Conservation (phyloP, 2,329 filamentous ascomycete species). For the Arthrobotrys conoides region DNA sequence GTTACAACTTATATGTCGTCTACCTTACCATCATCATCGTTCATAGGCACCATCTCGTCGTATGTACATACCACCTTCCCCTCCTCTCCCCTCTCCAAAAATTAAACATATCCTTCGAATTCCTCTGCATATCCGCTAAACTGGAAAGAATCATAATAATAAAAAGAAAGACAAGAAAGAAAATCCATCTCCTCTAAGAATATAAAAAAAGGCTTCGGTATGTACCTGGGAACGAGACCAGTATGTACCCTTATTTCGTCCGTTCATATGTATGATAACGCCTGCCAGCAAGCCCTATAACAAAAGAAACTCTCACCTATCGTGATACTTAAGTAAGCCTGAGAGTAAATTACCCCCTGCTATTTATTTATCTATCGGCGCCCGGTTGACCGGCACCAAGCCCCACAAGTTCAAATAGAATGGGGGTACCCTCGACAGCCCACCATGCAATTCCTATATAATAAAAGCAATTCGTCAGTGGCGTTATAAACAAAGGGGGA, state of each 20-base stretch:
- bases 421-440: conserved; percentile 80
- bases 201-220: conserved; percentile 4
- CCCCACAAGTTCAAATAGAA: conserved; percentile 77
- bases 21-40: neutral
- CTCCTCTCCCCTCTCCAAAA: neutral
- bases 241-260: no score
- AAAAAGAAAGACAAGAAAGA: neutral
- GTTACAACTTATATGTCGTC: conserved; percentile 18
- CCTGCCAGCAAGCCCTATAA: conserved; percentile 47
- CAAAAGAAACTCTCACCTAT: neutral
- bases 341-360: neutral
- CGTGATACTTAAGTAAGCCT: neutral
- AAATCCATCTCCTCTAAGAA: conserved; percentile 1
- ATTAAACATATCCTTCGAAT: conserved; percentile 2
- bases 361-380: conserved; percentile 33
- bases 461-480: conserved; percentile 35
- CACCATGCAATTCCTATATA: conserved; percentile 82
- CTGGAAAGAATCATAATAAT: no score
- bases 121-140: neutral
- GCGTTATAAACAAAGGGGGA: neutral
- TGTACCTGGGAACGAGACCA: no score
- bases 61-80: conserved; percentile 6
- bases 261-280: conserved; percentile 6
- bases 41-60: neutral
- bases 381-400: conserved; percentile 65